Evolutionary conservation across 225 moss, liverwort and hornwort genomes (phyloP), one percentile per base, ranked within the genome.

Genomic region (Straminergon stramineum): DNA sequence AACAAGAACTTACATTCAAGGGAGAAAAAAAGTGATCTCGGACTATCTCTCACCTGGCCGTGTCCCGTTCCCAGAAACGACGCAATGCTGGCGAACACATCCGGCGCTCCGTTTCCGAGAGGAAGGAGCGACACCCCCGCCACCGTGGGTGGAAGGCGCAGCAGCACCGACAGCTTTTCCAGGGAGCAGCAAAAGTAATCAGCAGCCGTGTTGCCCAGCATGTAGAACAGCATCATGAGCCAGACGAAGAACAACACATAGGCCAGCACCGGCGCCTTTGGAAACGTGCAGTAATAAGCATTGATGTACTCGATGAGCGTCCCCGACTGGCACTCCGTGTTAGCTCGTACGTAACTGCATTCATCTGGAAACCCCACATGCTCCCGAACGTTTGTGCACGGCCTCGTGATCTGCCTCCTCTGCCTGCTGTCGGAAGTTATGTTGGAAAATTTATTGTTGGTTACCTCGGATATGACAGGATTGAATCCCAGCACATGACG

Each of bases 51-150:
- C 66, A 93, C 95, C 92, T 95, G 95, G 70, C 92, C 91, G 78
- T 95, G 93, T 80, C 94, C 95, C n/a, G 92, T 83, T 81, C 94
- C 93, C 70, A 95, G 79, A 48, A 95, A 95, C 21, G 95, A 93
- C 28, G 94, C 95, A 85, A 95, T 95, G 64, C 95, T 94, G 77
- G 95, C 90, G 73, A 95, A 95, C 65, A 95, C 95, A 86, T 95
- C 95, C 41, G 95, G 95, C 87, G 95, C 95, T 67, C 95, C 95
- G 67, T 95, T 95, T 27, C 95, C 95, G 14, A 95, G 84, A 48
- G 95, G 95, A 26, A 95, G 95, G 41, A 95, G 95, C 20, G 95
- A 95, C 41, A 95, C 95, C 37, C 95, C 95, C 48, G 95, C 93
- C 70, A 95, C 95, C 17, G 95, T 95, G 39, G 95, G 94, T n/a